Evolutionary conservation across 2,329 filamentous ascomycete genomes (phyloP).

Genomic region (Alternaria triticina): DNA sequence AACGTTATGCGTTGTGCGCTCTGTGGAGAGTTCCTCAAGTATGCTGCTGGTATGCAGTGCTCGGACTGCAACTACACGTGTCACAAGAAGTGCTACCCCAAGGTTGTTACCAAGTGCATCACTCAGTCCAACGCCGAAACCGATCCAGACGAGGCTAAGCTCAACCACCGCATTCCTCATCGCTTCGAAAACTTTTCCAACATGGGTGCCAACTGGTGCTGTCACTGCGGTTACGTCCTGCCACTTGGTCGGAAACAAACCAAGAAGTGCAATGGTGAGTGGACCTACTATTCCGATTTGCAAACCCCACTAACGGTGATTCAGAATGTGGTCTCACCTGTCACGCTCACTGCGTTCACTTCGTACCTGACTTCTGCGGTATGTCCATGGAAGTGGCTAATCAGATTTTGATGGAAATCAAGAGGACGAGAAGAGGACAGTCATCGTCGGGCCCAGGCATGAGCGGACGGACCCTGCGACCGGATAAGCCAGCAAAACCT

Average conservation of each 20-base stretch:
- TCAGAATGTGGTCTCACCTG: conserved; percentile 89
- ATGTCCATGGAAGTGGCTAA: conserved; percentile 99
- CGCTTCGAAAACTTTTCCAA: conserved; percentile 97
- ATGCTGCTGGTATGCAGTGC: conserved; percentile 98
- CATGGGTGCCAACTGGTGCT: conserved; percentile 98
- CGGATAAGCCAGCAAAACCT: conserved; percentile 52
- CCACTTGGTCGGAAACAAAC: conserved; percentile 95
- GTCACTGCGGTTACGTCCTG: conserved; percentile 95
- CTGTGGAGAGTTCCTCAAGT: conserved; percentile 97
- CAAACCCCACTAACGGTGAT: conserved; percentile 26
- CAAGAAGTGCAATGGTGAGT: conserved; percentile 83
- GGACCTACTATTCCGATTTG: neutral
- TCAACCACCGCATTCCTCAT: conserved; percentile 98
- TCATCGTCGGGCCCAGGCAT: conserved; percentile 61
- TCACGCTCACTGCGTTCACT: conserved; percentile 88
- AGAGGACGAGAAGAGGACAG: conserved; percentile 76
- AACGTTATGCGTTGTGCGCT: conserved; percentile 99
- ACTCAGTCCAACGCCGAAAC: conserved; percentile 99
- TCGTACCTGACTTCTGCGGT: conserved; percentile 97
- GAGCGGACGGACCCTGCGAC: conserved; percentile 37
- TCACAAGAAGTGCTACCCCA: conserved; percentile 95
- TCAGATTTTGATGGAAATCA: conserved; percentile 86
- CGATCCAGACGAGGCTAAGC: conserved; percentile 98
- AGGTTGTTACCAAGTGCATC: conserved; percentile 99
- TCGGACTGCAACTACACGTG: conserved; percentile 99